phyloP scores from a whole-genome alignment of 305 asterid genomes.

The Rubia balearica region DNA sequence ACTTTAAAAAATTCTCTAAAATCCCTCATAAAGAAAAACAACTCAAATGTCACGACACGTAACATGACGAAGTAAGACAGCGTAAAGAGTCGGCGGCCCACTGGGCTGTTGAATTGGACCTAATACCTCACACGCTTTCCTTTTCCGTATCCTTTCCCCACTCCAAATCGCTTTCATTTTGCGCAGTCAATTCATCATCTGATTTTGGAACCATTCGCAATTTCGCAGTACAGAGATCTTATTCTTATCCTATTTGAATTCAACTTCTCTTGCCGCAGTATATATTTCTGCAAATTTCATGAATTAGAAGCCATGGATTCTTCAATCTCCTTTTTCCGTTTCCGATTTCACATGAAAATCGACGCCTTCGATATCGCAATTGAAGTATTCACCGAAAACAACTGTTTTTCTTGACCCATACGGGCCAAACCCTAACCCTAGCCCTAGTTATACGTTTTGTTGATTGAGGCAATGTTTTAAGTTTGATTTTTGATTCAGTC shows the following conservation, averaged over 20 bases:
- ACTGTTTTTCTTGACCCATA: neutral
- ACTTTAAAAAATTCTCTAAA: neutral
- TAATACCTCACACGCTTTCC: neutral
- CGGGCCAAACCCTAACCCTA: neutral
- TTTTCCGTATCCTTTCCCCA: neutral
- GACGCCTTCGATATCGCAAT: conserved; percentile 12
- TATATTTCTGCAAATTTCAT: neutral
- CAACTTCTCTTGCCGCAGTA: neutral
- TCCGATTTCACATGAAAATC: conserved; percentile 5
- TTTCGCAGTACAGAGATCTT: neutral
- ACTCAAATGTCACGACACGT: neutral
- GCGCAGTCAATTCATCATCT: neutral
- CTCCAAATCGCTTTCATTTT: neutral
- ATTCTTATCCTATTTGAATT: neutral
- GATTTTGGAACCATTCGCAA: neutral
- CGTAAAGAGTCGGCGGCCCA: conserved; percentile 2
- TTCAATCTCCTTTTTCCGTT: neutral
- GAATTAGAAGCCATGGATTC: conserved; percentile 10
- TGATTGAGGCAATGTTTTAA: neutral
- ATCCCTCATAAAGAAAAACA: neutral
- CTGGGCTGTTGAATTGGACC: neutral
- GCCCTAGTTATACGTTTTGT: neutral
- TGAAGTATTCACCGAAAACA: conserved; percentile 10
- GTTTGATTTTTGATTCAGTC: neutral
- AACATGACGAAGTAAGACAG: neutral